Evolutionary conservation across 2,329 filamentous ascomycete species (phyloP), one percentile per base, ranked within the genome.

Genomic region (Claviceps sp.): DNA sequence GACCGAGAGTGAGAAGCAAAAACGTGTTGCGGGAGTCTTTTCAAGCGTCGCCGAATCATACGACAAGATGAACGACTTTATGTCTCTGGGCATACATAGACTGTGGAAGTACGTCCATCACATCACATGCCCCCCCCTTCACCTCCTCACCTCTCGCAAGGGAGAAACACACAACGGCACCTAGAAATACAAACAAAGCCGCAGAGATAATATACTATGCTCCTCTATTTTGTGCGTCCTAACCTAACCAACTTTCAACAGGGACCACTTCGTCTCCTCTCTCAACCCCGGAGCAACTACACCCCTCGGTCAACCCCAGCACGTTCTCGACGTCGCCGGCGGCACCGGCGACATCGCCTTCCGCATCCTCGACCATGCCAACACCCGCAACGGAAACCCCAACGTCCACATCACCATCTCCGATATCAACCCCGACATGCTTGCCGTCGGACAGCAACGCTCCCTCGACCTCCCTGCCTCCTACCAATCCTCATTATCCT

Each of bases 311-410:
- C 60, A 68, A 1, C 70, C 77, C 1, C 77, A 81, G 74, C 70
- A 88, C 61, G 93, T 98, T 66, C 85, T 98, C 64, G 93, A 98
- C 70, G 89, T 98, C 50, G 93, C 94, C 41, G 93, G 94, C 64
- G 93, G 93, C 61, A 97, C 93, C 5, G 93, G 93, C 59, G 93
- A 98, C 71, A 96, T 98, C 64, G 93, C 93, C 53, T 96, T 97
- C 73, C 89, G 93, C 59, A 85, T 96, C 74, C 84, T 98, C 52
- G 84, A 91, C 70, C 89, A 95, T 65, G 84, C 89, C 24, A 91
- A 97, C 74, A 69, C 77, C 62, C 89, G 95, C 73, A 73, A 80
- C 64, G 64, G 59, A 55, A 91, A 95, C 70, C 77, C 81, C 17
- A 76, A 85, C 60, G 87, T 90, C 5, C 84, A 80, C 65, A 89